Evolutionary conservation across 2,329 filamentous ascomycete species (phyloP).

Genomic region (Erysiphe neolycopersici): DNA sequence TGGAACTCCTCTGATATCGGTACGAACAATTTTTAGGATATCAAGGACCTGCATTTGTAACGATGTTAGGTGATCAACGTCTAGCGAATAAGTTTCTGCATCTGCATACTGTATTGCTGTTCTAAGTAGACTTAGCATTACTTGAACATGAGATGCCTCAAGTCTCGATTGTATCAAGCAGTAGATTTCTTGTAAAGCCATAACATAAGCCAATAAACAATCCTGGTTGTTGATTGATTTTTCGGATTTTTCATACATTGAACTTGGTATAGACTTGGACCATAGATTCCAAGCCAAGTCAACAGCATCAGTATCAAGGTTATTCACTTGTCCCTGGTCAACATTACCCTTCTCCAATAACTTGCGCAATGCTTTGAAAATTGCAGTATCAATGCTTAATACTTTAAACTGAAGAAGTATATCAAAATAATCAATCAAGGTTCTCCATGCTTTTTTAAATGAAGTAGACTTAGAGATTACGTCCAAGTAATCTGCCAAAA

Average conservation of each 20-base stretch:
- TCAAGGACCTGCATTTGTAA: constrained; percentile 45
- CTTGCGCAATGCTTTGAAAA: constrained; percentile 38
- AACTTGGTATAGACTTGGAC: constrained; percentile 34
- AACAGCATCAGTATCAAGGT: constrained; percentile 20
- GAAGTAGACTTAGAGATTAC: constrained; percentile 36
- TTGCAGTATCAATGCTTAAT: constrained; percentile 44
- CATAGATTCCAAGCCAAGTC: constrained; percentile 42
- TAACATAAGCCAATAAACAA: constrained; percentile 63
- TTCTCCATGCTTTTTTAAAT: constrained; percentile 50
- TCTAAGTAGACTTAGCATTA: constrained; percentile 45
- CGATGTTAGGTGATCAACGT: constrained; percentile 45
- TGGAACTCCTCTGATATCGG: constrained; percentile 35
- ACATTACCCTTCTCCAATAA: constrained; percentile 25
- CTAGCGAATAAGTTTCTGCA: constrained; percentile 38
- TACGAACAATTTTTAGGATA: constrained; percentile 38
- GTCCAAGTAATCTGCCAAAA: constrained; percentile 53
- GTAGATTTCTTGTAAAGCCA: constrained; percentile 52
- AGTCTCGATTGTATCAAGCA: constrained; percentile 40
- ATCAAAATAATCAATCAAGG: constrained; percentile 43
- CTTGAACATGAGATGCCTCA: constrained; percentile 30
- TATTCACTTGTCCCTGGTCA: constrained; percentile 16
- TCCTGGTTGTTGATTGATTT: constrained; percentile 41
- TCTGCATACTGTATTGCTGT: constrained; percentile 45
- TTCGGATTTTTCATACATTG: constrained; percentile 17
- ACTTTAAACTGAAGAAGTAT: constrained; percentile 32